Evolutionary conservation across 768 basidiomycete species (phyloP).

Genomic region (Hydnomerulius pinastri): DNA sequence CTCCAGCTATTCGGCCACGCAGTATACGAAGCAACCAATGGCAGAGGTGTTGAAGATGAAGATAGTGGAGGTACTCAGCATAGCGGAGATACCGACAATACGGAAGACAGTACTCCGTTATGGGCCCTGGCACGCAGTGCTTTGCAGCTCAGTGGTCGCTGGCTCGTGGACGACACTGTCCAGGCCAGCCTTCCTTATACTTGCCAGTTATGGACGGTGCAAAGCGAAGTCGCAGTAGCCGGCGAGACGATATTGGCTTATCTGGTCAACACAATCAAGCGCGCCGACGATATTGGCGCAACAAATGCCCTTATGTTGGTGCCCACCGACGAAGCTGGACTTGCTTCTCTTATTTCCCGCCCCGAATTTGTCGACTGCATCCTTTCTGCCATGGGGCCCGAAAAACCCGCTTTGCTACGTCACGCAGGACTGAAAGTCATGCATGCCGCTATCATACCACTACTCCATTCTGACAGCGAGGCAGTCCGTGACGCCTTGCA

Average conservation of each 20-base stretch:
- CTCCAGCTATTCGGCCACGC: neutral
- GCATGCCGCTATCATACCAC: neutral
- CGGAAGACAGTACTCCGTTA: neutral
- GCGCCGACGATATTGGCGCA: neutral
- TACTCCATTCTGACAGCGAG: neutral
- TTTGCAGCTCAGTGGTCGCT: neutral
- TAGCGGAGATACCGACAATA: neutral
- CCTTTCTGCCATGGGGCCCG: neutral
- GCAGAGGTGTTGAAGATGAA: too few species aligned
- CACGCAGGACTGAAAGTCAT: neutral
- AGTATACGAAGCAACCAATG: neutral
- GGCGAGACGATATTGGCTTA: neutral
- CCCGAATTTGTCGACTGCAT: neutral
- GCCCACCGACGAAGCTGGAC: neutral
- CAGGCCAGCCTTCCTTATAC: neutral
- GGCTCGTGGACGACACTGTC: neutral
- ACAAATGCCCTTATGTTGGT: neutral
- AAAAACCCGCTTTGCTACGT: neutral
- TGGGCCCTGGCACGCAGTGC: neutral
- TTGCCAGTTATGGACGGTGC: neutral
- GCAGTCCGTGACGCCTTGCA: neutral
- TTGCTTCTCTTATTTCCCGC: neutral
- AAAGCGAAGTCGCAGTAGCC: neutral
- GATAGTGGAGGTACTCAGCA: too few species aligned
- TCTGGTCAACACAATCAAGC: neutral